Conservation (phyloP, 2,329 filamentous ascomycete species). For the Venturia aucupariae region DNA sequence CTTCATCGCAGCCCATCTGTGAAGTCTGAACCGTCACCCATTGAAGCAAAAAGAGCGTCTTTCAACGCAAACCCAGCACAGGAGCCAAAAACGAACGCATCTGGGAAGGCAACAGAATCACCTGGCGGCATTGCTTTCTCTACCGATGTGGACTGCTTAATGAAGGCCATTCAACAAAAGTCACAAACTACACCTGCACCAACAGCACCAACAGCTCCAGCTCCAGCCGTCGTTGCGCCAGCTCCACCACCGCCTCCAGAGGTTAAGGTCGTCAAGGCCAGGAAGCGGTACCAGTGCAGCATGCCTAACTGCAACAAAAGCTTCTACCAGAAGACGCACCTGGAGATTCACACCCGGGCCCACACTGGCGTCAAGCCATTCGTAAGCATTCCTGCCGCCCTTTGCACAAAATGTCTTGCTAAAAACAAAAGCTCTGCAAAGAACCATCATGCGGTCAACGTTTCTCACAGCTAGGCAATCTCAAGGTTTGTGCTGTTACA, state of each 20-base stretch:
- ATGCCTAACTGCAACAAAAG: slow-evolving; percentile 67
- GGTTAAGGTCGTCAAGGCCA: slow-evolving; percentile 30
- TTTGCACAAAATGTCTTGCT: slow-evolving; percentile 18
- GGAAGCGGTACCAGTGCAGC: slow-evolving; percentile 65
- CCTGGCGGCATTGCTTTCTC: slow-evolving; percentile 51
- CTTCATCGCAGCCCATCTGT: slow-evolving; percentile 27
- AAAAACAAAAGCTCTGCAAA: slow-evolving; percentile 47
- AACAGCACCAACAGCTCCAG: neutral
- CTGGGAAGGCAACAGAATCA: slow-evolving; percentile 28
- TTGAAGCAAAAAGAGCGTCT: neutral
- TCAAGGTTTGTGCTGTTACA: slow-evolving; percentile 52
- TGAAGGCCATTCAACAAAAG: slow-evolving; percentile 77
- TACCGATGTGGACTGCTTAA: slow-evolving; percentile 79
- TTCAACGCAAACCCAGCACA: slow-evolving; percentile 33
- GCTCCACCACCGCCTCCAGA: slow-evolving; percentile 23
- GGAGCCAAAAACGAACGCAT: neutral
- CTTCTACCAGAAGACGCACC: slow-evolving; percentile 86
- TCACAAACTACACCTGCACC: slow-evolving; percentile 31
- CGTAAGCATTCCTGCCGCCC: slow-evolving; percentile 42
- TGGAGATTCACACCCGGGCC: slow-evolving; percentile 78
- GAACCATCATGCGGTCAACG: slow-evolving; percentile 63
- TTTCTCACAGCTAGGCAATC: slow-evolving; percentile 85
- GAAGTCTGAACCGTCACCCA: slow-evolving; percentile 29
- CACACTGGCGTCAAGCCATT: slow-evolving; percentile 90
- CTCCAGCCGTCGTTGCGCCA: neutral